These are phyloP conservation scores for Discostella stelligera DNA, from an alignment of 352 stramenopile species.

Conservation along the genomic window DNA sequence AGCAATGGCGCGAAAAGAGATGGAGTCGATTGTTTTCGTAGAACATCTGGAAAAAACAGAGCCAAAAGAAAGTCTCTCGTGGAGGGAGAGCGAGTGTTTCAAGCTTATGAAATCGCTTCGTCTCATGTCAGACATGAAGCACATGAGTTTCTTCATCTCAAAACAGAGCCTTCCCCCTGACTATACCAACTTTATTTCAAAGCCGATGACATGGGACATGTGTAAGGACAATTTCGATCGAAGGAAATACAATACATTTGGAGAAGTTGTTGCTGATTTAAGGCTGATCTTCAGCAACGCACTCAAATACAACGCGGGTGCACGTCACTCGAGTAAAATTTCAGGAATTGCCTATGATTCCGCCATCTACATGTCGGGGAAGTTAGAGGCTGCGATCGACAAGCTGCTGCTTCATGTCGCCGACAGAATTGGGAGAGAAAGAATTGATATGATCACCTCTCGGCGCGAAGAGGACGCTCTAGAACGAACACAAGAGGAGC, in stretches of 20 bases:
- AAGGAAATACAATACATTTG: slow-evolving; percentile 72
- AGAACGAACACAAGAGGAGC: slow-evolving; percentile 67
- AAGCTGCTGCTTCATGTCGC: slow-evolving; percentile 71
- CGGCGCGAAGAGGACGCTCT: slow-evolving; percentile 70
- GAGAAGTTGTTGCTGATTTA: slow-evolving; percentile 70
- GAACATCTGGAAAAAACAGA: slow-evolving; percentile 70
- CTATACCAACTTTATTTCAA: slow-evolving; percentile 77
- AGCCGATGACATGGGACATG: slow-evolving; percentile 75
- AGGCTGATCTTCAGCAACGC: slow-evolving; percentile 80
- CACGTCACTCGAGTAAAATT: slow-evolving; percentile 41
- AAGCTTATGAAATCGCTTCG: slow-evolving; percentile 77
- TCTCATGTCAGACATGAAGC: slow-evolving; percentile 50
- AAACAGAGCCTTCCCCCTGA: slow-evolving; percentile 64
- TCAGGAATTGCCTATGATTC: slow-evolving; percentile 68
- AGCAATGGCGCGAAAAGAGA: slow-evolving; percentile 72
- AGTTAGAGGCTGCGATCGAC: slow-evolving; percentile 75
- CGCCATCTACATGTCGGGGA: slow-evolving; percentile 71
- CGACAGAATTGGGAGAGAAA: slow-evolving; percentile 71
- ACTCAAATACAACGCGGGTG: slow-evolving; percentile 72
- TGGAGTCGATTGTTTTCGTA: slow-evolving; percentile 76
- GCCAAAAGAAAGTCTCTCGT: slow-evolving; percentile 68
- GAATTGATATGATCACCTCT: slow-evolving; percentile 69
- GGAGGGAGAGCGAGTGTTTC: slow-evolving; percentile 74
- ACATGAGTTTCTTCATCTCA: slow-evolving; percentile 70
- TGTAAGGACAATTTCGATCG: slow-evolving; percentile 67